These are phyloP conservation scores for Naegleria fowleri DNA, from an alignment of 208 protist species.

Conservation along the genomic window DNA sequence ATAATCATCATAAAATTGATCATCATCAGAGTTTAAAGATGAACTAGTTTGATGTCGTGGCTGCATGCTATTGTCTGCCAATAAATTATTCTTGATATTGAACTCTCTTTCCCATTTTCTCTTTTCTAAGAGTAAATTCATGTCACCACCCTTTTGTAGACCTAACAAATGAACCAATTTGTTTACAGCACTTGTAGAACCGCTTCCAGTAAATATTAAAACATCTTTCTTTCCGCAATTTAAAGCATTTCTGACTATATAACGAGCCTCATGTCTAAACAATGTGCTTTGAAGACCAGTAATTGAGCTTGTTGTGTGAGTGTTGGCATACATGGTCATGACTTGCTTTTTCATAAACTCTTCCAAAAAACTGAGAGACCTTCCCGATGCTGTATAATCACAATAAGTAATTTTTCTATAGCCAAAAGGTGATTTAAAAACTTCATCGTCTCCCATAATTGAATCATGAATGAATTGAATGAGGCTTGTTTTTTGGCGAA, in stretches of 20 bases:
- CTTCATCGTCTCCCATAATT: constrained; percentile 15
- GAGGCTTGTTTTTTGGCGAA: neutral
- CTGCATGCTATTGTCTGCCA: neutral
- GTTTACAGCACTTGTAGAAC: constrained; percentile 20
- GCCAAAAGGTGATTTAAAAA: constrained; percentile 2
- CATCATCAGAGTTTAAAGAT: neutral
- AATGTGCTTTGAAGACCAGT: constrained; percentile 20
- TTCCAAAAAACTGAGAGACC: constrained; percentile 7
- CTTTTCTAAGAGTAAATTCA: neutral
- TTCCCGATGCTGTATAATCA: constrained; percentile 16
- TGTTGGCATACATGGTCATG: constrained; percentile 22
- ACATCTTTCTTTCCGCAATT: constrained; percentile 39
- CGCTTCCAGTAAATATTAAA: constrained; percentile 54
- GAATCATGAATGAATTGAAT: neutral
- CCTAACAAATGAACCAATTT: neutral
- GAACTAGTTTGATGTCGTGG: neutral
- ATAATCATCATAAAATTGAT: neutral
- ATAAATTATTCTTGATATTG: neutral
- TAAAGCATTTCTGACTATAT: neutral
- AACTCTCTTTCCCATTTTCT: neutral
- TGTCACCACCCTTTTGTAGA: neutral
- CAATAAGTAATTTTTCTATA: constrained; percentile 26
- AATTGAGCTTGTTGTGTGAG: constrained; percentile 14
- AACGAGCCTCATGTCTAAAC: neutral
- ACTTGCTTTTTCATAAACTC: constrained; percentile 3